phyloP scores from a whole-genome alignment of 306 rosid genomes.

The Lablab purpureus region DNA sequence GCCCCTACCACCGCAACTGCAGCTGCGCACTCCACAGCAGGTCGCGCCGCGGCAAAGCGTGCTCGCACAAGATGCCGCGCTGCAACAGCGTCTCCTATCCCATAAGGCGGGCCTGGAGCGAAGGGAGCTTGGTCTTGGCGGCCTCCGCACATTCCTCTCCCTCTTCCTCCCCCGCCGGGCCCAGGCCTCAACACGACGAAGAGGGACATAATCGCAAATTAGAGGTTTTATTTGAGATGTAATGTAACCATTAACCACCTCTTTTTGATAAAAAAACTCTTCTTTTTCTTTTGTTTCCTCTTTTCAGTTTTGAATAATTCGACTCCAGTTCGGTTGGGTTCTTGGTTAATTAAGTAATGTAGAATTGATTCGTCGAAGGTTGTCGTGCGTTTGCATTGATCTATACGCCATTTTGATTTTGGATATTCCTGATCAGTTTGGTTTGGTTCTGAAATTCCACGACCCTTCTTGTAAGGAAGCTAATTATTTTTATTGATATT shows the following conservation, averaged over 20 bases:
- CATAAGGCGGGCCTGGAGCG: constrained; percentile 74
- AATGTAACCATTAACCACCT: not conserved
- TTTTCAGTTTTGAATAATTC: constrained; percentile 39
- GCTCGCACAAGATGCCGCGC: constrained; percentile 9
- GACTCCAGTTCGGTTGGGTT: constrained; percentile 8
- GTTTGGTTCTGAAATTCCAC: constrained; percentile 2
- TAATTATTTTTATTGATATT: not conserved
- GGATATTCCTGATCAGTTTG: constrained; percentile 5
- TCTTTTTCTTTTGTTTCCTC: not conserved
- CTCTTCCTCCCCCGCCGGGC: constrained; percentile 38
- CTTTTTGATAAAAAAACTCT: not conserved
- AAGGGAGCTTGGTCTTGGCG: constrained; percentile 48
- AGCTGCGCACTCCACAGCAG: constrained; percentile 50
- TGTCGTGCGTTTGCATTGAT: constrained; percentile 6
- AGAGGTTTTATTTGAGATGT: constrained; percentile 41
- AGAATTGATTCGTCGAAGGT: not conserved
- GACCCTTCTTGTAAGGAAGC: constrained; percentile 30
- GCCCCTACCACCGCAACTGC: constrained; percentile 71
- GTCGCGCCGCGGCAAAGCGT: not conserved
- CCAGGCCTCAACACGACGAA: constrained; percentile 27
- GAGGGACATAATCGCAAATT: not conserved
- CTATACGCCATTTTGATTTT: not conserved
- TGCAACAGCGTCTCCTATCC: constrained; percentile 59
- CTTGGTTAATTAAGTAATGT: not conserved
- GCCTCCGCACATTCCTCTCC: constrained; percentile 48